Base-by-base conservation (phyloP, 2,329 filamentous ascomycete genomes). In the Penicillium sclerotiorum region DNA sequence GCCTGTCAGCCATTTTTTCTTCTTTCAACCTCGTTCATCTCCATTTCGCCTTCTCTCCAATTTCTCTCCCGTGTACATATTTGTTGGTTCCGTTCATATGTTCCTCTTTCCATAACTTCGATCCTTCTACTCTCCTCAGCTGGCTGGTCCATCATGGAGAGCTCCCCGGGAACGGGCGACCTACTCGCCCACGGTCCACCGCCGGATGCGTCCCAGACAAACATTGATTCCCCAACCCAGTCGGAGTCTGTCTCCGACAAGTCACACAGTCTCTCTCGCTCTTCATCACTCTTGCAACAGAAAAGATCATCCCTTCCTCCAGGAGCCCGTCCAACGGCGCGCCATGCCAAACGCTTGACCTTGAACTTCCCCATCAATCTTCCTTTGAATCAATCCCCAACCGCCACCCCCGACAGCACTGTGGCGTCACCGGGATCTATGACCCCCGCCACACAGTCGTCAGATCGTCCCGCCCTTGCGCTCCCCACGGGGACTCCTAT, bases 321-420 rank as follows among this genome's bases (percentile, higher is more conserved):
- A 25, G 67, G 69, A 49, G 64, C 70, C 21, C 61, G 68, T 56
- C 52, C 56, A 22, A 63, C 64, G 21, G 65, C 72, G 53, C 69
- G 73, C 41, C 74, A 77, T 56, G 57, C 68, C 27, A 77, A 77
- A 59, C 71, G 74, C 8, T 53, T 77, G 30, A 76, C 75, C 11
- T 59, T 77, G 45, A 77, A 76, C 55, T 77, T 77, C 48, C 75
- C 75, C 27, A 73, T 77, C 57, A 73, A 72, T 41, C 49, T 72
- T 32, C 68, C 56, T 21, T 23, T 53, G 22, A 50, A 60, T 38
- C 55, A 58, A 15, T 45, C 66, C 22, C 56, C 66, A 30, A 49
- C 53, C 30, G 47, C 58, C 22, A 47, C 52, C 41, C 56, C 53
- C 50, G 63, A 63, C 44, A 53, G 56, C 27, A 64, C 39, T 52